These are phyloP conservation scores for Sparassis latifolia DNA, from an alignment of 1,284 basidiomycete genomes.

Conservation along the genomic window DNA sequence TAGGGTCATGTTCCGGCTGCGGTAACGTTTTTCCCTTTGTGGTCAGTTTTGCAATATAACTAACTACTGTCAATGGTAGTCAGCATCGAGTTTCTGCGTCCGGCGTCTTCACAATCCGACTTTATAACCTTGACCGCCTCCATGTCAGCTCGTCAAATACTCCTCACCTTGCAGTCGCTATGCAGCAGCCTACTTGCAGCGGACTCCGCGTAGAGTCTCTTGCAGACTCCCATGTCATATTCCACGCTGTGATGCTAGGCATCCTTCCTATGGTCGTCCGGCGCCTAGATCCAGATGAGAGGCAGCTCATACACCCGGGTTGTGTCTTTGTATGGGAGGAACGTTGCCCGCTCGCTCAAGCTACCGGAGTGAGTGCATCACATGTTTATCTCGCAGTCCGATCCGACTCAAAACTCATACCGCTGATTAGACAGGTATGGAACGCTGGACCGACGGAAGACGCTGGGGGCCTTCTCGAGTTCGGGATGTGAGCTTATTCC, in stretches of 20 bases:
- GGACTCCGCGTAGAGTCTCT: conserved; percentile 30
- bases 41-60: not conserved
- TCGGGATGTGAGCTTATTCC: conserved; percentile 48
- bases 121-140: no score
- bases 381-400: not conserved
- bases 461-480: conserved; percentile 73
- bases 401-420: conserved; percentile 2
- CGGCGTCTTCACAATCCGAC: no score
- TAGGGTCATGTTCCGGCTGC: conserved; percentile 7
- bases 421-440: conserved; percentile 48
- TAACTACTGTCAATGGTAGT: no score
- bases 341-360: conserved; percentile 30
- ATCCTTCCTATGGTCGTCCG: conserved; percentile 33
- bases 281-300: conserved; percentile 37
- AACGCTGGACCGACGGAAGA: conserved; percentile 53
- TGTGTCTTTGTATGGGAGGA: conserved; percentile 44
- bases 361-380: conserved; percentile 27
- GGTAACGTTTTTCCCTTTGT: not conserved
- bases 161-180: conserved; percentile 11
- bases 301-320: conserved; percentile 35
- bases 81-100: no score
- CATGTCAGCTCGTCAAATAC: no score
- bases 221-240: conserved; percentile 36
- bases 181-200: conserved; percentile 42
- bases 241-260: conserved; percentile 33